These are phyloP conservation scores for Calycina marina DNA, from an alignment of 2,329 filamentous ascomycete genomes.

Conservation along the genomic window DNA sequence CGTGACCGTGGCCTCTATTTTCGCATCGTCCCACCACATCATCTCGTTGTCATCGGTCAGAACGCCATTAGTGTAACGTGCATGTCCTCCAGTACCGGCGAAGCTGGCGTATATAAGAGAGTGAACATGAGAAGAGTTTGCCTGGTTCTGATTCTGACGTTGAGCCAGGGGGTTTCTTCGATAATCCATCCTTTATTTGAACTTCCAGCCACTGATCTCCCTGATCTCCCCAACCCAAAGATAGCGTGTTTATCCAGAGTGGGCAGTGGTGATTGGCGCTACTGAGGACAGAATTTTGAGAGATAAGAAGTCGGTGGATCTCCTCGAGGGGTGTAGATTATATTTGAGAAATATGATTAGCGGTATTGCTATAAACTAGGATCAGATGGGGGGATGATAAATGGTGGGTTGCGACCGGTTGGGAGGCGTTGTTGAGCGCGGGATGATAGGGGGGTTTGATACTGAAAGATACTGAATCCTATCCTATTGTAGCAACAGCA, in stretches of 20 bases:
- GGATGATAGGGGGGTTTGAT: too few species aligned
- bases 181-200: constrained; percentile 21
- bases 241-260: neutral
- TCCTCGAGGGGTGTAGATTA: too few species aligned
- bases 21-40: constrained; percentile 59
- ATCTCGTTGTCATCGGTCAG: constrained; percentile 13
- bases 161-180: constrained; percentile 17
- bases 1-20: constrained; percentile 56
- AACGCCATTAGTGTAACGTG: constrained; percentile 16
- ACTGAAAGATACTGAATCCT: too few species aligned
- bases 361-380: too few species aligned
- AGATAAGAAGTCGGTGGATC: neutral
- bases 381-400: too few species aligned
- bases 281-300: neutral
- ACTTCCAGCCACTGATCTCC: neutral
- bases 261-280: neutral
- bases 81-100: constrained; percentile 11
- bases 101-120: constrained; percentile 21
- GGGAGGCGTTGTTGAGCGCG: too few species aligned
- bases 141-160: constrained; percentile 9
- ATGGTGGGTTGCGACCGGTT: too few species aligned
- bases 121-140: constrained; percentile 2
- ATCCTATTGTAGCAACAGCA: too few species aligned
- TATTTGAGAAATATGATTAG: too few species aligned
- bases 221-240: neutral